Base-by-base conservation (phyloP, 768 basidiomycete species). In the Sporobolomyces pararoseus region DNA sequence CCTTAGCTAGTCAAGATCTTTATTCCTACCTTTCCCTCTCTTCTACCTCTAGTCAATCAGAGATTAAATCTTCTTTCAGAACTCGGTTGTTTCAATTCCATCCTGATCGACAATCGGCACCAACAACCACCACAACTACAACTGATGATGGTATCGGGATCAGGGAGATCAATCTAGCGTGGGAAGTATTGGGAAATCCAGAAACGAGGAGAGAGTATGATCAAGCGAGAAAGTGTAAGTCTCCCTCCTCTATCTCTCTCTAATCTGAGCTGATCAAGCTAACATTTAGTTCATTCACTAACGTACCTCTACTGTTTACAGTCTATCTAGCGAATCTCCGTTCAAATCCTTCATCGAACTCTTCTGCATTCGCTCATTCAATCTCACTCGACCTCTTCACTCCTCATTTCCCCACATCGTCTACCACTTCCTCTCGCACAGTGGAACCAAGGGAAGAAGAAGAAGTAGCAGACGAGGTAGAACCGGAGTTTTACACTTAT, bases 401-500 rank as follows among this genome's bases (percentile, higher is more conserved):
- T 3, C 60, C 72, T 13, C 67, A 69, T 54, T 62, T n/a, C n/a
- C n/a, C n/a, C n/a, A n/a, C 27, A 44, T 4, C 14, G 1, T 9
- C 70, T 25, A 21, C 46, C 10, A 44, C n/a, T 19, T 7, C 31
- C n/a, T n/a, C n/a, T n/a, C n/a, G n/a, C n/a, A n/a, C n/a, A n/a
- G n/a, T n/a, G n/a, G n/a, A n/a, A n/a, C n/a, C n/a, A n/a, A n/a
- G n/a, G n/a, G n/a, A n/a, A 55, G 55, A 58, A n/a, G 55, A 39
- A 13, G 68, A 64, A 2, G 70, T 66, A 23, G 74, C 75, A 0
- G 73, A 69, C 1, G 79, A 78, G 14, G 50, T 31, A 14, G 77
- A 78, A 9, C 76, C 77, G 0, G 59, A 54, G 7, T 77, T 75
- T 65, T 82, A 79, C 66, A 79, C 80, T 5, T 76, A 79, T 65